These are phyloP conservation scores for Colletotrichum falcatum DNA, from an alignment of 2,329 filamentous ascomycete species.

Conservation along the genomic window DNA sequence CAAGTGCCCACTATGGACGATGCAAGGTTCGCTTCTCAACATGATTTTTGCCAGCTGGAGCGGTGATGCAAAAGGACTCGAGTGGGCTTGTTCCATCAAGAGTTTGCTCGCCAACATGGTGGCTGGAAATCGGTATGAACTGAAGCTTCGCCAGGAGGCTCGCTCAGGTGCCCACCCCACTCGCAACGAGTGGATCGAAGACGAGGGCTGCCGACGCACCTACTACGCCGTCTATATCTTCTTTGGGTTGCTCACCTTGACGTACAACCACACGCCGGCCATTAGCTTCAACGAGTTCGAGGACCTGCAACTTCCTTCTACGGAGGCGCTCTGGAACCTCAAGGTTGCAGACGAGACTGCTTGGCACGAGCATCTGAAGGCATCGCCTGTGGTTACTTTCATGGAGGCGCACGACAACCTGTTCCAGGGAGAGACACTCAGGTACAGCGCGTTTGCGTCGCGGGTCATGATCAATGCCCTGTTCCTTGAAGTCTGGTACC, in stretches of 20 bases:
- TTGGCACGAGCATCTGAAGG: slow-evolving; percentile 85
- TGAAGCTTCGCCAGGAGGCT: slow-evolving; percentile 92
- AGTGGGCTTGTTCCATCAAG: slow-evolving; percentile 99
- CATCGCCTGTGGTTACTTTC: slow-evolving; percentile 83
- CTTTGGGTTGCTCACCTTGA: slow-evolving; percentile 93
- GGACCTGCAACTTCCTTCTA: slow-evolving; percentile 89
- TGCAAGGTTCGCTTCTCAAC: slow-evolving; percentile 96
- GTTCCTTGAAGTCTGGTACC: slow-evolving; percentile 98
- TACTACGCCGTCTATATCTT: slow-evolving; percentile 99
- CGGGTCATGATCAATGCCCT: slow-evolving; percentile 99
- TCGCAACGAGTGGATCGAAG: slow-evolving; percentile 93
- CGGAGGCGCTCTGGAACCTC: slow-evolving; percentile 94
- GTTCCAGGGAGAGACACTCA: slow-evolving; percentile 90
- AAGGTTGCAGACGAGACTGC: slow-evolving; percentile 79
- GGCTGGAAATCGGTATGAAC: slow-evolving; percentile 93
- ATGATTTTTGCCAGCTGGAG: slow-evolving; percentile 99
- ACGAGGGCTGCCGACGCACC: slow-evolving; percentile 94
- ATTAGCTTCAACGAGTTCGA: slow-evolving; percentile 99
- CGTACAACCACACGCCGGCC: slow-evolving; percentile 97
- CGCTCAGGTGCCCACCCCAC: slow-evolving; percentile 81
- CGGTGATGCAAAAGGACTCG: slow-evolving; percentile 94
- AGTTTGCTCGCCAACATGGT: slow-evolving; percentile 99
- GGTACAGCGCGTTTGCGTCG: slow-evolving; percentile 96
- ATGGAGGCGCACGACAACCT: slow-evolving; percentile 94
- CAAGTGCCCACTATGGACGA: slow-evolving; percentile 97